Base-by-base conservation (phyloP, 2,329 filamentous ascomycete species). In the Immersiporthe knoxdaviesiana region DNA sequence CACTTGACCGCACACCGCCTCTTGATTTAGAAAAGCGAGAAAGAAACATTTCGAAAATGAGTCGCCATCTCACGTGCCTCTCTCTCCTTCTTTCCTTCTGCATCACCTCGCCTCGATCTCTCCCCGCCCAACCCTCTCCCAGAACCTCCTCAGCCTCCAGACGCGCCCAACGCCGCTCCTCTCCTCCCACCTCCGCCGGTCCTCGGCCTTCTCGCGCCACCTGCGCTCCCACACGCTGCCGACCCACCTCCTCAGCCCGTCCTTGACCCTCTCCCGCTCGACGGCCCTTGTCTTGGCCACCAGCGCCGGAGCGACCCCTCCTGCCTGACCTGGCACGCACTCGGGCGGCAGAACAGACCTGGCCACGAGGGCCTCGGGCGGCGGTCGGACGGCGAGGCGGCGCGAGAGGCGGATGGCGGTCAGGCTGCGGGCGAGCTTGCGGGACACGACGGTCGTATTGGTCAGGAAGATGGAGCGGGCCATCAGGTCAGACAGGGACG, bases 221-320 rank as follows among this genome's bases (percentile, higher is more conserved):
- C 87, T 82, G 27, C 85, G 79, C 54, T 78, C 81, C 85, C 85
- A 88, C 35, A 86, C 85, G n/a, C 77, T 80, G 39, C 85, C 90
- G 2, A 92, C 84, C 88, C 90, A 92, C 16, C 84, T 83, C 50
- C 90, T 80, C 70, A 93, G 78, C 21, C 84, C 84, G 74, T 92
- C 90, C 76, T 92, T 92, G 58, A 92, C 82, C 70, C 84, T 83
- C 79, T 92, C 89, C 73, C 85, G 85, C 79, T 92, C 90, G 21
- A 92, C 83, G 16, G 85, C 85, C 67, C 87, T 82, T 74, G 87
- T 87, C 72, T 84, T 84, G 37, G 88, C 88, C n/a, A 91, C 85
- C 44, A 92, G 79, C 0, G 82, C 84, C 0, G 89, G 89, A 0
- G 88, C 86, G 1, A 91, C 81, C 66, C 77, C 81, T 66, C 77